Conservation (phyloP, 257 asterid species). For the Capsicum chinense region DNA sequence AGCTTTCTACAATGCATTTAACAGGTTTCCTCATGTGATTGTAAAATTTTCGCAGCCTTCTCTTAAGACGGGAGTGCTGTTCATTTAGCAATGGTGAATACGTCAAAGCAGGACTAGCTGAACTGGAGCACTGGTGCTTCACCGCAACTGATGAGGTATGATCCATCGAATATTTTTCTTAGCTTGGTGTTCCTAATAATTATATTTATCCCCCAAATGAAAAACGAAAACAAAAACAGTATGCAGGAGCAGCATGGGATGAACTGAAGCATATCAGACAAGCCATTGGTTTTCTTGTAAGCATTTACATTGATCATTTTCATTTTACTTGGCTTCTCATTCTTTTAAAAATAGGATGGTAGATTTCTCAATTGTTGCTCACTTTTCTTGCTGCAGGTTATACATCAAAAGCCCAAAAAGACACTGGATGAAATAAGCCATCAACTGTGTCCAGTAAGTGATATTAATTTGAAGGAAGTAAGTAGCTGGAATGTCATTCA, state of each 20-base stretch:
- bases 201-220: conserved; percentile 32
- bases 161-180: conserved; percentile 27
- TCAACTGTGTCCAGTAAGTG: conserved; percentile 83
- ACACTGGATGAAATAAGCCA: conserved; percentile 87
- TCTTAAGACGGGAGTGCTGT: conserved; percentile 95
- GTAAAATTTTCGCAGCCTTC: conserved; percentile 60
- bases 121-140: conserved; percentile 87
- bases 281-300: conserved; percentile 96
- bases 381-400: conserved; percentile 56
- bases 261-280: conserved; percentile 98
- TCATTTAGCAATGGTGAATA: conserved; percentile 97
- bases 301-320: conserved; percentile 3
- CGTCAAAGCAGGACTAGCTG: conserved; percentile 94
- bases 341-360: neutral
- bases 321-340: neutral
- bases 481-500: conserved; percentile 17
- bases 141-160: conserved; percentile 88
- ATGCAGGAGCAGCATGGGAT: conserved; percentile 97
- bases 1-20: conserved; percentile 10
- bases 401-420: conserved; percentile 96
- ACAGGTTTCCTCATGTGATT: neutral
- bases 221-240: conserved; percentile 56
- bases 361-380: neutral
- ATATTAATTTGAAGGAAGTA: conserved; percentile 27
- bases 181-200: conserved; percentile 21